Percentiles rank a stretch among this genome's conserved stretches.
These are phyloP conservation scores for Candida sphagnicola DNA, from an alignment of 805 yeast genomes.

Conservation along the genomic window DNA sequence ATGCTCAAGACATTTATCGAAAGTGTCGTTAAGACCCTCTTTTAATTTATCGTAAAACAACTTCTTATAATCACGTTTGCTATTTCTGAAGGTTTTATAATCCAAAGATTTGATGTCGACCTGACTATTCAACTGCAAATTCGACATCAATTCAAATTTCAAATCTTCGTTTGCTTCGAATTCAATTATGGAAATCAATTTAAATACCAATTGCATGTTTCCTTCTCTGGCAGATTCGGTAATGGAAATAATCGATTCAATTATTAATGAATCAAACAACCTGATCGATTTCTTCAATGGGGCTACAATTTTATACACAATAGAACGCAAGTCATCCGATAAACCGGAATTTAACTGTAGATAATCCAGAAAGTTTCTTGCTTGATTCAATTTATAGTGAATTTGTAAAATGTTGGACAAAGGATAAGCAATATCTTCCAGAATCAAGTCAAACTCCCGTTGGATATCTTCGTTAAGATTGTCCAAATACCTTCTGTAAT, in stretches of 20 bases:
- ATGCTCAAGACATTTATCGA: conserved; percentile 58
- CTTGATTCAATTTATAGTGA: conserved; percentile 66
- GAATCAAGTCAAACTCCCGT: conserved; percentile 30
- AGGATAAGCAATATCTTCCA: conserved; percentile 31
- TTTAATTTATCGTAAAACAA: conserved; percentile 58
- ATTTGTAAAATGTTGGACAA: conserved; percentile 58
- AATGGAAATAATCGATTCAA: conserved; percentile 60
- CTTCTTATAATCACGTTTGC: conserved; percentile 56
- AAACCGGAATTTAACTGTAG: conserved; percentile 51
- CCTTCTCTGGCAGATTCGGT: conserved; percentile 72
- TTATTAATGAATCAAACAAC: conserved; percentile 62
- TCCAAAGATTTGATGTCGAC: conserved; percentile 15
- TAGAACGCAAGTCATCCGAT: conserved; percentile 63
- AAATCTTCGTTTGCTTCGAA: conserved; percentile 77
- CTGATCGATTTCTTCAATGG: conserved; percentile 46
- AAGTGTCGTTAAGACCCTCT: conserved; percentile 60
- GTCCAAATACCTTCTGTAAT: conserved; percentile 48
- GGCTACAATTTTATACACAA: conserved; percentile 53
- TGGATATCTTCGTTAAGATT: conserved; percentile 53
- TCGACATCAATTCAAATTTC: conserved; percentile 34
- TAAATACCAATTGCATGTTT: conserved; percentile 63
- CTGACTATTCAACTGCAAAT: conserved; percentile 20
- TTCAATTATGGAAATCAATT: conserved; percentile 74
- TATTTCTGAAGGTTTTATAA: conserved; percentile 27
- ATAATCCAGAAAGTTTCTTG: conserved; percentile 78